phyloP scores from a whole-genome alignment of 2,329 filamentous ascomycete species.

The Daldinia sp. region DNA sequence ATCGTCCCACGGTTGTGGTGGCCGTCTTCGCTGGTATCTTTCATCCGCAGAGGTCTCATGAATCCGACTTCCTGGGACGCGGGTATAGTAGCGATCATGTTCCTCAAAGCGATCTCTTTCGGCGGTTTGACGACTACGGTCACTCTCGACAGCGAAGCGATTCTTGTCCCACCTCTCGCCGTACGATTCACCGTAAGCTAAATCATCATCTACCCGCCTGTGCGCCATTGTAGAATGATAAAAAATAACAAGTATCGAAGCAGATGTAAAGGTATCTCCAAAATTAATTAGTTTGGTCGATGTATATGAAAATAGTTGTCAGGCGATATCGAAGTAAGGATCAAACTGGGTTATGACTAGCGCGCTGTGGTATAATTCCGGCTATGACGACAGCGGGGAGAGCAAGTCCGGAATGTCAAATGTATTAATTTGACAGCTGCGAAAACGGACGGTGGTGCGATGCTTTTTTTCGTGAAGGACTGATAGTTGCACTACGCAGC shows the following conservation, averaged over 20 bases:
- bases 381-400: slow-evolving; percentile 37
- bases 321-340: slow-evolving; percentile 12
- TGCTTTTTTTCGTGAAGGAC: slow-evolving; percentile 28
- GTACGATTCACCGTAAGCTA: slow-evolving; percentile 46
- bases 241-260: not conserved
- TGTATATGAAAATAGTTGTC: slow-evolving; percentile 5
- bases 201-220: slow-evolving; percentile 46
- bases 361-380: slow-evolving; percentile 17
- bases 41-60: slow-evolving; percentile 60
- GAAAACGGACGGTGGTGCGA: slow-evolving; percentile 23
- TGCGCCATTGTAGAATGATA: slow-evolving; percentile 45
- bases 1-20: slow-evolving; percentile 56
- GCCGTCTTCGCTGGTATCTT: slow-evolving; percentile 57
- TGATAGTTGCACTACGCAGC: slow-evolving; percentile 14
- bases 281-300: not conserved
- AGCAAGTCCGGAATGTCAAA: slow-evolving; percentile 11
- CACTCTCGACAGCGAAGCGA: slow-evolving; percentile 56
- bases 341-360: slow-evolving; percentile 2
- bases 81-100: slow-evolving; percentile 58
- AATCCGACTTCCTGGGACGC: slow-evolving; percentile 48
- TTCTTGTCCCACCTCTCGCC: slow-evolving; percentile 63
- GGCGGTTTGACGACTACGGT: slow-evolving; percentile 60
- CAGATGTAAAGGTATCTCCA: not conserved
- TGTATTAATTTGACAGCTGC: slow-evolving; percentile 18
- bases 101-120: slow-evolving; percentile 63